Evolutionary conservation across 495 filamentous ascomycete species (phyloP).

Genomic region (Cercophora newfieldiana): DNA sequence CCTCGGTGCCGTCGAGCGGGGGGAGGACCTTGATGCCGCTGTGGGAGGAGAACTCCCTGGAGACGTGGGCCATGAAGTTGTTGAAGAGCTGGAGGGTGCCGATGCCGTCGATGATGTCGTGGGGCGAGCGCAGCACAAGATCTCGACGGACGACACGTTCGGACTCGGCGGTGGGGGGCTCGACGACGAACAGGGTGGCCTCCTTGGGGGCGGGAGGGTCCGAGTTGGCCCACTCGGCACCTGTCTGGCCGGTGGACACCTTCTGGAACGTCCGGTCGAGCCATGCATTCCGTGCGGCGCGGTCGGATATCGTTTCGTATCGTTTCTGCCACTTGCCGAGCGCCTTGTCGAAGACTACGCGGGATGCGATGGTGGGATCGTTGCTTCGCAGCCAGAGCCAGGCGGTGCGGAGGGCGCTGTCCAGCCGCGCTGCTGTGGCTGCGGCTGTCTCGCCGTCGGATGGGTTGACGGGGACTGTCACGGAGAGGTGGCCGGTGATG

Average conservation of each 20-base stretch:
- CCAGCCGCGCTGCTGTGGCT: neutral
- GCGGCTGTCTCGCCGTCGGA: neutral
- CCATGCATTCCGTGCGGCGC: constrained; percentile 32
- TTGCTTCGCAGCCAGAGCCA: constrained; percentile 46
- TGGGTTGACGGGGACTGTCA: constrained; percentile 12
- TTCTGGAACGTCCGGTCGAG: constrained; percentile 39
- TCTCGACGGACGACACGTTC: constrained; percentile 27
- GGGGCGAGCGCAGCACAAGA: constrained; percentile 46
- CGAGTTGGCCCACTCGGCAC: constrained; percentile 43
- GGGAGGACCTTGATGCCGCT: constrained; percentile 1
- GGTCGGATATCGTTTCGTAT: neutral
- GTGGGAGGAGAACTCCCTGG: neutral
- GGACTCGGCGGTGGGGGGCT: neutral
- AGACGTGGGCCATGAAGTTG: constrained; percentile 19
- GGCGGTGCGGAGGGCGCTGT: constrained; percentile 33
- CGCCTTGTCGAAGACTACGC: constrained; percentile 32
- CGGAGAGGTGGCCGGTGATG: constrained; percentile 35
- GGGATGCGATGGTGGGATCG: constrained; percentile 46
- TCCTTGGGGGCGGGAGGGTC: constrained; percentile 39
- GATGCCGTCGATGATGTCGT: constrained; percentile 52
- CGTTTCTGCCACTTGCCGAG: neutral
- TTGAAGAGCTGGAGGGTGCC: constrained; percentile 45
- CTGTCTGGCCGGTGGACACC: constrained; percentile 31
- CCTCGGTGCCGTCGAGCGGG: constrained; percentile 21
- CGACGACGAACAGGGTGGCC: constrained; percentile 45